These are phyloP conservation scores for Saccharomyces hybrid DNA, from an alignment of 1,139 yeast species.

Conservation along the genomic window DNA sequence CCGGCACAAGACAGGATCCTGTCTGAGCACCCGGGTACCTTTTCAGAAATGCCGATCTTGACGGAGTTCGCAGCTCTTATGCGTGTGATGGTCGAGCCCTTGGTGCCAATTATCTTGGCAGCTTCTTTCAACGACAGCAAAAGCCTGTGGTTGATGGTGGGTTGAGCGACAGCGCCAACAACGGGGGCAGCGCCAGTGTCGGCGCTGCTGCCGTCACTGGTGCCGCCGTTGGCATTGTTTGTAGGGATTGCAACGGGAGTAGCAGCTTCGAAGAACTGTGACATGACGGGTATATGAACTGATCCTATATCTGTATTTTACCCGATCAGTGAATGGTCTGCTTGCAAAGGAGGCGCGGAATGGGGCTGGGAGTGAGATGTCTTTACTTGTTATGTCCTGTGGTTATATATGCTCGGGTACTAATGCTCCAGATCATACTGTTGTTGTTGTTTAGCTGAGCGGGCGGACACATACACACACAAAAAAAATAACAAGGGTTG, in stretches of 20 bases:
- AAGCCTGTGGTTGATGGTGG: conserved; percentile 39
- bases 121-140: conserved; percentile 83
- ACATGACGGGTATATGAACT: background rate
- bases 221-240: background rate
- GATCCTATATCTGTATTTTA: background rate
- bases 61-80: conserved; percentile 73
- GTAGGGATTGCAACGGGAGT: background rate
- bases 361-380: background rate
- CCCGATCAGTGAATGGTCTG: background rate
- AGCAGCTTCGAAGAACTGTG: conserved; percentile 1
- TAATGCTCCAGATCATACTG: background rate
- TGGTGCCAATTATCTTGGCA: conserved; percentile 84
- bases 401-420: background rate
- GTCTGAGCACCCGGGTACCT: conserved; percentile 76
- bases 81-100: conserved; percentile 72
- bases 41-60: conserved; percentile 83
- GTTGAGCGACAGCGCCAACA: conserved; percentile 1
- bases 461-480: background rate
- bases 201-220: conserved; percentile 4
- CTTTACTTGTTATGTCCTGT: background rate
- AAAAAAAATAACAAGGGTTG: background rate
- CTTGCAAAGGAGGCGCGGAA: background rate
- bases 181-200: conserved; percentile 4
- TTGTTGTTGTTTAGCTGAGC: background rate
- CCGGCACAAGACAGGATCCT: conserved; percentile 80